phyloP scores from a whole-genome alignment of 2,329 filamentous ascomycete genomes.

The Fusarium coffeatum region DNA sequence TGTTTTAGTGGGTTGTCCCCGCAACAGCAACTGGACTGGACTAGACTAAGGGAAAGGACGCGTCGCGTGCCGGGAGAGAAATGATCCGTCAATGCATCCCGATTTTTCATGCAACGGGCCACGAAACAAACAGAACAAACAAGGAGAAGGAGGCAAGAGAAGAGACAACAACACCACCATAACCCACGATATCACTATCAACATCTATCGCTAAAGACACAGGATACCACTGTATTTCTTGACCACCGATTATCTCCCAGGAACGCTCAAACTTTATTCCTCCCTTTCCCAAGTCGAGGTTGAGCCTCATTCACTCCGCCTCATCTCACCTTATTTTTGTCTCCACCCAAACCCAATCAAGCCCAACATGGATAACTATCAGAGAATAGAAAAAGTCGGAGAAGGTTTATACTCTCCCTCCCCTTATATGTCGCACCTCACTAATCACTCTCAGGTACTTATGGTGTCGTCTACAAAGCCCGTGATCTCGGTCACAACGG shows the following conservation, averaged over 20 bases:
- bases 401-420: conserved; percentile 70
- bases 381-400: conserved; percentile 96
- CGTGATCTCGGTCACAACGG: conserved; percentile 83
- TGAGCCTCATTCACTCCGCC: conserved; percentile 10
- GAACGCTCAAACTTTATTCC: conserved; percentile 11
- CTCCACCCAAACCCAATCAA: conserved; percentile 7
- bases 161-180: background rate
- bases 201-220: background rate
- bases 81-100: conserved; percentile 29
- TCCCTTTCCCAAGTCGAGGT: background rate
- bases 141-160: background rate
- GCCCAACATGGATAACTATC: conserved; percentile 86
- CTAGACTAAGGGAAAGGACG: background rate
- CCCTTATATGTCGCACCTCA: background rate
- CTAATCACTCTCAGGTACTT: conserved; percentile 73
- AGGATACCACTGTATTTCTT: background rate
- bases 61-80: conserved; percentile 30
- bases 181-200: background rate
- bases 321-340: background rate
- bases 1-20: conserved; percentile 24
- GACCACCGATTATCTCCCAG: background rate
- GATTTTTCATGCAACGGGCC: conserved; percentile 24
- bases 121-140: conserved; percentile 20
- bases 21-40: conserved; percentile 24
- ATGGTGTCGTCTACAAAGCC: conserved; percentile 95